A percentile compares a stretch with the other conserved stretches of the same genome.
phyloP scores from a whole-genome alignment of 306 rosid genomes.

The Malus fusca region DNA sequence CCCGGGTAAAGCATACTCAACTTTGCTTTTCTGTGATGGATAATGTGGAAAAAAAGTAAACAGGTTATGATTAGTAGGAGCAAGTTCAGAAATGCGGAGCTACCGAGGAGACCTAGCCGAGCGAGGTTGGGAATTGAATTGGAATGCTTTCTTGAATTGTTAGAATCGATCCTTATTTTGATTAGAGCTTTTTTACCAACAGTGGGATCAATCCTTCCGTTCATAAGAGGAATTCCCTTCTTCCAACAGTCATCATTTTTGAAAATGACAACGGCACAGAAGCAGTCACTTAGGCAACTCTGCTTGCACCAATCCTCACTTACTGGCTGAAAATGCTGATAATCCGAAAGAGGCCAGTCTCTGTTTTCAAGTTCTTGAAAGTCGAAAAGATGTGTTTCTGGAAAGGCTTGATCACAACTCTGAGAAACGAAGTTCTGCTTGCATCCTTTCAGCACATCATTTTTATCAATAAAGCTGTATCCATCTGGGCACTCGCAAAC shows the following conservation, averaged over 20 bases:
- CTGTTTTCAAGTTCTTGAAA: not conserved
- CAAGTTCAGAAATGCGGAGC: not conserved
- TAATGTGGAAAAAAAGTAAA: not conserved
- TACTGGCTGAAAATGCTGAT: not conserved
- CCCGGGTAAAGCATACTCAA: not conserved
- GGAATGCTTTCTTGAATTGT: not conserved
- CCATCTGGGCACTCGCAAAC: conserved; percentile 23
- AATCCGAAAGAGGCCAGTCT: conserved; percentile 11
- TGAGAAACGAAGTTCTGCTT: conserved; percentile 26
- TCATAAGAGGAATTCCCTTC: conserved; percentile 15
- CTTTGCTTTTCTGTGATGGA: not conserved
- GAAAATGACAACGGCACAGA: conserved; percentile 28
- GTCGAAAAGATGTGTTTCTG: conserved; percentile 16
- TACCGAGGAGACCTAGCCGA: not conserved
- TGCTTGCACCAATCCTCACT: conserved; percentile 23
- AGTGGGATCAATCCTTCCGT: not conserved
- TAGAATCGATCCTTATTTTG: conserved; percentile 9
- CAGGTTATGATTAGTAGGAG: not conserved
- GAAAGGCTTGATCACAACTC: conserved; percentile 22
- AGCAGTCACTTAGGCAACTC: conserved; percentile 38
- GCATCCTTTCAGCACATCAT: conserved; percentile 33
- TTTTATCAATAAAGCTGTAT: conserved; percentile 21
- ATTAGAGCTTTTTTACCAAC: not conserved
- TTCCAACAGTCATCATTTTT: not conserved
- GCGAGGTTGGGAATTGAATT: no score